These are phyloP conservation scores for Oxyria digyna DNA, from an alignment of 148 eudicot species.

Conservation along the genomic window DNA sequence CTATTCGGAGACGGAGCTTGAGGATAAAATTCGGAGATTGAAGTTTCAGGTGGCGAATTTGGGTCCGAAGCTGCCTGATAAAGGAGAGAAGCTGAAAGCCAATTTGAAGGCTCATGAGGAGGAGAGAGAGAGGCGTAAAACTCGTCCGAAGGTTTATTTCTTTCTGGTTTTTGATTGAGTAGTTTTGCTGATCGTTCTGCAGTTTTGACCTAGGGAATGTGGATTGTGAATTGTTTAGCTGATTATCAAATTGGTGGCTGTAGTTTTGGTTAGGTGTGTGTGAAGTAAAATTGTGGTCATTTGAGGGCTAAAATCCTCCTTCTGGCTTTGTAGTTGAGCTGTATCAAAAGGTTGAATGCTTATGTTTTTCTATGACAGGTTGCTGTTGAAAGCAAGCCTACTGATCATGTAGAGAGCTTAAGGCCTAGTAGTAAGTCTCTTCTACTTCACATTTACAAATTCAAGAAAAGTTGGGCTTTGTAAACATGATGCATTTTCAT, in stretches of 20 bases:
- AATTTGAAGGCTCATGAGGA: slow-evolving; percentile 2
- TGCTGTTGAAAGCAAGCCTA: not conserved
- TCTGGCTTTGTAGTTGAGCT: not conserved
- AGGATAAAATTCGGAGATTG: not conserved
- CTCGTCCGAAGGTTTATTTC: not conserved
- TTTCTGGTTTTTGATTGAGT: not conserved
- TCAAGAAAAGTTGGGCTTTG: not conserved
- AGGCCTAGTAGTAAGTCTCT: not conserved
- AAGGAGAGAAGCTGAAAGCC: slow-evolving; percentile 19
- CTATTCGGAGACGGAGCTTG: not conserved
- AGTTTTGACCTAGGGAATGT: not conserved
- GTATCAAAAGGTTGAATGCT: not conserved
- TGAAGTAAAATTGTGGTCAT: too few species aligned
- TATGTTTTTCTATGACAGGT: not conserved
- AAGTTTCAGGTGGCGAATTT: not conserved
- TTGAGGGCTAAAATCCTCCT: not conserved
- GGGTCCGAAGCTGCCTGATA: slow-evolving; percentile 12
- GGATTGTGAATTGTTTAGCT: not conserved
- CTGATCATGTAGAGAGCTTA: not conserved
- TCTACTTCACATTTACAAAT: not conserved
- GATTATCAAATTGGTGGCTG: not conserved
- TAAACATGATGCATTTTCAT: not conserved
- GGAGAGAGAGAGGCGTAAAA: slow-evolving; percentile 19
- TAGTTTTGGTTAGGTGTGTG: too few species aligned
- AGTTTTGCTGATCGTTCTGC: not conserved